Conservation (phyloP, 768 basidiomycete genomes). For the Austroboletus eburneus region DNA sequence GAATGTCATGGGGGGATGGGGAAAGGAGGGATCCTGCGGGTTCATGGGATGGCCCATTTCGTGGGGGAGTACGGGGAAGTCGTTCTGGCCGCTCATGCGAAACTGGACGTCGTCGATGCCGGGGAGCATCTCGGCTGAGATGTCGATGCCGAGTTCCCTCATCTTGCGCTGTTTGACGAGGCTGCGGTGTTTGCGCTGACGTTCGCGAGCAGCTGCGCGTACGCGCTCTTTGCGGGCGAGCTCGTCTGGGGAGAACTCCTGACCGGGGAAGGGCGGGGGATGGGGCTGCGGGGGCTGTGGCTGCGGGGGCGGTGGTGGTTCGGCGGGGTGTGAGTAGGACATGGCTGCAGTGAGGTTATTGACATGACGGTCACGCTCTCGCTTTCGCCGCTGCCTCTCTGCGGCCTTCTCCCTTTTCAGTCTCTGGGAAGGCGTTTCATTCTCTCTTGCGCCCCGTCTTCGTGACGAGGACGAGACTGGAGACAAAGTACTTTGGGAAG, state of each 20-base stretch:
- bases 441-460: constrained; percentile 58
- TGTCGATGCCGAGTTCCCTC: constrained; percentile 77
- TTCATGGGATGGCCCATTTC: constrained; percentile 32
- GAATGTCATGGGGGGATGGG: constrained; percentile 45
- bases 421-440: constrained; percentile 69
- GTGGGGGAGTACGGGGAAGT: constrained; percentile 37
- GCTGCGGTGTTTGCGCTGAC: constrained; percentile 78
- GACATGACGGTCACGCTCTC: constrained; percentile 60
- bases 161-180: constrained; percentile 77
- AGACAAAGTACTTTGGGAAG: constrained; percentile 30
- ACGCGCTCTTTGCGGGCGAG: constrained; percentile 63
- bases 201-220: constrained; percentile 70
- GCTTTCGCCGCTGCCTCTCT: constrained; percentile 78
- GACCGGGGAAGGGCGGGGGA: constrained; percentile 24
- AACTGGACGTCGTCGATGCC: constrained; percentile 67
- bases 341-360: constrained; percentile 40
- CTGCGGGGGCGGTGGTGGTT: constrained; percentile 32
- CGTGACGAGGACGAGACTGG: constrained; percentile 35
- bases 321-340: constrained; percentile 34
- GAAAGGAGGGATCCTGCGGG: constrained; percentile 59
- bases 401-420: constrained; percentile 84
- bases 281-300: constrained; percentile 29
- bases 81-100: constrained; percentile 45
- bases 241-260: constrained; percentile 59
- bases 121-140: constrained; percentile 68